A percentile compares a stretch with the other conserved stretches of the same genome.
Conservation (phyloP, 306 rosid genomes). For the Gastrolobium bilobum region DNA sequence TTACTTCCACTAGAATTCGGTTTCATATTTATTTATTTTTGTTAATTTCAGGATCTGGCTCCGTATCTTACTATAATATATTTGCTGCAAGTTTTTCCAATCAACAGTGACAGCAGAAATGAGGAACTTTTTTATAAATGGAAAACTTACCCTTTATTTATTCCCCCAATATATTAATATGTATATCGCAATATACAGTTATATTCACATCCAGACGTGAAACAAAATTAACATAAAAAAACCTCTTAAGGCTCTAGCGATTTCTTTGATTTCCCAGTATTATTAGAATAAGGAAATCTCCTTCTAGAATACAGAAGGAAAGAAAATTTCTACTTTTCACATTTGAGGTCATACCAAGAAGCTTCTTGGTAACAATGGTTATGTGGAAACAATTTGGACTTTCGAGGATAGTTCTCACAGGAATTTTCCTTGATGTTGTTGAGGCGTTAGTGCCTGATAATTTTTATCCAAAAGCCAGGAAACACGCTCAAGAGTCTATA, state of each 20-base stretch:
- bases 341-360: slow-evolving; percentile 30
- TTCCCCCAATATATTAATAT: too few species aligned
- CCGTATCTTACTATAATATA: too few species aligned
- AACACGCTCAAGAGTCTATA: slow-evolving; percentile 31
- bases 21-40: too few species aligned
- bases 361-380: slow-evolving; percentile 10
- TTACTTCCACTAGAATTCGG: too few species aligned
- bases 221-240: slow-evolving; percentile 8
- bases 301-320: not conserved
- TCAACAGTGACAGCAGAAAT: too few species aligned
- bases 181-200: too few species aligned
- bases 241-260: not conserved
- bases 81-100: too few species aligned
- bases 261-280: not conserved
- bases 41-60: too few species aligned
- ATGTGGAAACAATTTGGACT: not conserved
- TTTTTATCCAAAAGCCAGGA: not conserved
- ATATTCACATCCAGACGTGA: too few species aligned
- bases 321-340: not conserved
- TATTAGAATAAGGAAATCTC: not conserved
- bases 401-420: not conserved
- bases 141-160: too few species aligned
- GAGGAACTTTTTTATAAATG: too few species aligned
- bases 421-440: slow-evolving; percentile 47
- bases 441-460: not conserved